Conservation (phyloP, 768 basidiomycete genomes). For the Rubroboletus pulcherrimus region DNA sequence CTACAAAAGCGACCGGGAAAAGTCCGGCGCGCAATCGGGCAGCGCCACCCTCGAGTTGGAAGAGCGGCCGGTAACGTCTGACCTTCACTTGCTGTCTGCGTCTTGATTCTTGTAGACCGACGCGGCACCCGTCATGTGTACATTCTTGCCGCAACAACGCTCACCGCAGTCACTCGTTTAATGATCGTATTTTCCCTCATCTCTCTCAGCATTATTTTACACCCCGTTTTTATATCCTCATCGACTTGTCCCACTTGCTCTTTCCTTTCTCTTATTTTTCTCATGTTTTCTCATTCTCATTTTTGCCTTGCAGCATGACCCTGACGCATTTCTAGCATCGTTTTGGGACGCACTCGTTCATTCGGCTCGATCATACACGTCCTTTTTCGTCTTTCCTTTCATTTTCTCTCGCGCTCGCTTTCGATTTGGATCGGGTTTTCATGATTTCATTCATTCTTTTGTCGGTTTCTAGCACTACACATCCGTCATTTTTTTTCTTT, state of each 20-base stretch:
- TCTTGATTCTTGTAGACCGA: neutral
- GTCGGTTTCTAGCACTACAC: neutral
- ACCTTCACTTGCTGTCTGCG: neutral
- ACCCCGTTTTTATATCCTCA: constrained; percentile 11
- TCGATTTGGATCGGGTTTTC: neutral
- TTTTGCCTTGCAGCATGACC: neutral
- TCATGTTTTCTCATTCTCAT: no score
- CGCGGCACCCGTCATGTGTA: neutral
- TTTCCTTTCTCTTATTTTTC: neutral
- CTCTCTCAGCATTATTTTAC: constrained; percentile 6
- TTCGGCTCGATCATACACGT: neutral
- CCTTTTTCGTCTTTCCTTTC: neutral
- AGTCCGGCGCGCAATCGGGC: constrained; percentile 27
- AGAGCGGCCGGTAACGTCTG: constrained; percentile 24
- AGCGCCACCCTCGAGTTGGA: constrained; percentile 67
- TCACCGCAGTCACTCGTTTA: constrained; percentile 10
- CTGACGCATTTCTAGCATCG: constrained; percentile 8
- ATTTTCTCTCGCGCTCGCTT: no score
- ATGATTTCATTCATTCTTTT: neutral
- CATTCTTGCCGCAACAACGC: neutral
- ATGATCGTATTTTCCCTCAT: constrained; percentile 8
- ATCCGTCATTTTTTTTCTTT: neutral
- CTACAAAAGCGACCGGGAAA: constrained; percentile 14
- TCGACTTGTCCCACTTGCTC: constrained; percentile 2
- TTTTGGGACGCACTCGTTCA: constrained; percentile 11